Conservation (phyloP, 2,329 filamentous ascomycete species). For the Torrubiellomyces zombiae region DNA sequence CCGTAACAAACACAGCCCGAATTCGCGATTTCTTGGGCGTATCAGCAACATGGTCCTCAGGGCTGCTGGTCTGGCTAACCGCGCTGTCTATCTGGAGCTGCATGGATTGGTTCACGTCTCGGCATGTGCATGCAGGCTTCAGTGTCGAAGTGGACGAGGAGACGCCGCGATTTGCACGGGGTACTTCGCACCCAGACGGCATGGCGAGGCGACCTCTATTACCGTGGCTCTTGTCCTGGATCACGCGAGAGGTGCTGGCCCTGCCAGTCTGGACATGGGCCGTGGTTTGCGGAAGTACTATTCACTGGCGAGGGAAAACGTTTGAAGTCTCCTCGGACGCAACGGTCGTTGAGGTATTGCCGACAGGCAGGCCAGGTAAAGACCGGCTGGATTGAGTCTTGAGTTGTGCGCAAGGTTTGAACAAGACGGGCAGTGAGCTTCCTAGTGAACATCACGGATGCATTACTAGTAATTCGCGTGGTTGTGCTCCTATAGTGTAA, state of each 20-base stretch:
- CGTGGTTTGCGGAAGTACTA: constrained; percentile 71
- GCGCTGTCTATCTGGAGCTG: constrained; percentile 55
- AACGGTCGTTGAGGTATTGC: constrained; percentile 43
- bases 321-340: constrained; percentile 78
- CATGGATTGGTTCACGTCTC: constrained; percentile 58
- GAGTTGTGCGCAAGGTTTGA: too few relatives aligned
- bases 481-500: too few relatives aligned
- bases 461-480: too few relatives aligned
- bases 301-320: constrained; percentile 69
- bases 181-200: constrained; percentile 18
- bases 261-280: constrained; percentile 85
- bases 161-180: constrained; percentile 58
- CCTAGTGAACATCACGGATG: too few relatives aligned
- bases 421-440: too few relatives aligned
- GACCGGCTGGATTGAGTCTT: constrained; percentile 10
- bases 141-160: constrained; percentile 55
- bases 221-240: constrained; percentile 69
- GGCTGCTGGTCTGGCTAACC: constrained; percentile 47
- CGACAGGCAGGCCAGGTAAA: constrained; percentile 5
- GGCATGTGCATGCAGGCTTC: constrained; percentile 53
- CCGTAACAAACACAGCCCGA: constrained; percentile 54
- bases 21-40: constrained; percentile 36
- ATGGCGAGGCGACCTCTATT: constrained; percentile 37
- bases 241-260: constrained; percentile 67
- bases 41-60: constrained; percentile 49